Base-by-base conservation (phyloP, 1,139 yeast species). In the Debaryomycetaceae sp. region DNA sequence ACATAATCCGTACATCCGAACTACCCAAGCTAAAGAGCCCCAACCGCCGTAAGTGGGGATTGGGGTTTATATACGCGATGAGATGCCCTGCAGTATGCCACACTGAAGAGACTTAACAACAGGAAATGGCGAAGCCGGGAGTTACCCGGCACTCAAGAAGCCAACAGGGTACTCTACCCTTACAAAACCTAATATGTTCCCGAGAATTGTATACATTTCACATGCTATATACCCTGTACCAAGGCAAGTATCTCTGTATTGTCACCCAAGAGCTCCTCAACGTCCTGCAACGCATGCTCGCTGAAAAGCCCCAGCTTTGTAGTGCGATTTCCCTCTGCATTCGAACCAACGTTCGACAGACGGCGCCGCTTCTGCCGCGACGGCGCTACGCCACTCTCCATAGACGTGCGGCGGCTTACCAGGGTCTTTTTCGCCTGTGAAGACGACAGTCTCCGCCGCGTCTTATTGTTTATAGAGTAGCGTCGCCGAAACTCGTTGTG, bases 301-400 rank as follows among this genome's bases (percentile, higher is more conserved):
- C 78, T 76, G 49, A 79, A 79, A 34, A 80, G 56, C 4, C 92
- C 92, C 38, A 73, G 72, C 41, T 73, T 78, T 1, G 92, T 80
- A 11, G 78, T 73, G 36, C 87, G 58, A 40, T 74, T 59, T 4
- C 86, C 86, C 44, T 77, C 87, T 5, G 73, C 68, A n/a, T 76
- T 77, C 3, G 87, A 86, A 41, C 78, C 87, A 2, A 64, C 79
- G 32, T 72, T 66, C 31, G 81, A 73, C 22, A 77, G 78, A 39
- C 79, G 60, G 46, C 85, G 51, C 30, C 66, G 36, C 29, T 47
- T 54, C 45, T 38, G 51, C 39, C 54, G 58, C 7, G 60, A 41
- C 16, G 25, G 30, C 34, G 28, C 23, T 28, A 18, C 23, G 14
- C 13, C 13, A 22, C 13, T 22, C 7, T 7, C 10, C 24, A 22